phyloP scores from a whole-genome alignment of 2,329 filamentous ascomycete genomes.

The Arachnopeziza araneosa region DNA sequence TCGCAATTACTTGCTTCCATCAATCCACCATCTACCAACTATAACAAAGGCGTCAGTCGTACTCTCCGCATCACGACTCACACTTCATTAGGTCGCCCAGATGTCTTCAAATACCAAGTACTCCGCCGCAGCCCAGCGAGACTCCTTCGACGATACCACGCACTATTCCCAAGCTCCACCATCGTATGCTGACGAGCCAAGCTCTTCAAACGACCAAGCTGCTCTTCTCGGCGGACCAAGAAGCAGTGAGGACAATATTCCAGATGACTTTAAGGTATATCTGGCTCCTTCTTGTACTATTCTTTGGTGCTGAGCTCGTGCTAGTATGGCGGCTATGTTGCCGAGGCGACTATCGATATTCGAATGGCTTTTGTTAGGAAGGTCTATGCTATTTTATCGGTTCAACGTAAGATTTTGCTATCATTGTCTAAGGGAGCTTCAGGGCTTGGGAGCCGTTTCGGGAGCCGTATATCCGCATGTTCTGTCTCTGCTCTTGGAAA shows the following conservation, averaged over 20 bases:
- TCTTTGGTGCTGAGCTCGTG: slow-evolving; percentile 11
- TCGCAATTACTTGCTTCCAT: too few species aligned
- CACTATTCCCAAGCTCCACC: slow-evolving; percentile 73
- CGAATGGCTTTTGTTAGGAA: slow-evolving; percentile 96
- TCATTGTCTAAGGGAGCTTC: too few species aligned
- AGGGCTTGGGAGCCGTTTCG: too few species aligned
- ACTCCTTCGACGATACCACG: slow-evolving; percentile 68
- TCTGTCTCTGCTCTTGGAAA: too few species aligned
- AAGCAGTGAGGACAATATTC: slow-evolving; percentile 81
- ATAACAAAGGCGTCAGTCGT: too few species aligned
- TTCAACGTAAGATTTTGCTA: slow-evolving; percentile 37
- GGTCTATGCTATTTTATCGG: slow-evolving; percentile 95
- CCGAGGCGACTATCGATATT: slow-evolving; percentile 91
- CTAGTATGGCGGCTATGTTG: slow-evolving; percentile 85
- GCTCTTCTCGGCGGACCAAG: slow-evolving; percentile 62
- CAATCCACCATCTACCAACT: too few species aligned
- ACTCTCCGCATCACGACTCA: not conserved
- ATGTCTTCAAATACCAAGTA: slow-evolving; percentile 82
- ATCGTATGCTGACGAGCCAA: slow-evolving; percentile 62
- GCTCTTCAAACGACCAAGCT: slow-evolving; percentile 48
- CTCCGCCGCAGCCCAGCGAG: slow-evolving; percentile 73
- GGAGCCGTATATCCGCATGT: too few species aligned
- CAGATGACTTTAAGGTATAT: slow-evolving; percentile 89
- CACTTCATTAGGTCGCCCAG: not conserved
- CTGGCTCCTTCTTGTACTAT: not conserved